A percentile compares a stretch with the other conserved stretches of the same genome.
Conservation (phyloP, 768 basidiomycete species). For the Kwoniella dendrophila region DNA sequence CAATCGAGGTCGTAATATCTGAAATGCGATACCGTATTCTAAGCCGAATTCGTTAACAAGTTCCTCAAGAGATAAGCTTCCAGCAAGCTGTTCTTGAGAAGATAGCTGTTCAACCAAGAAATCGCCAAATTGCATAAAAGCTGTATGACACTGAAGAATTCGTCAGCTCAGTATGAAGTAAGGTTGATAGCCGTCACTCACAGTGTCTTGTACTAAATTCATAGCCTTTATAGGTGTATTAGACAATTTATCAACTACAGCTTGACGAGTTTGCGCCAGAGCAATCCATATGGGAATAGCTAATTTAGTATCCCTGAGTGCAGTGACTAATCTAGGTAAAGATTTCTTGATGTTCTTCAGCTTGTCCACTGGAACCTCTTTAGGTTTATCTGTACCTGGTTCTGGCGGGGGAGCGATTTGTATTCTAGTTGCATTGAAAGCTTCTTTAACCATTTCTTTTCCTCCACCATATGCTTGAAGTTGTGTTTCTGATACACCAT, state of each 20-base stretch:
- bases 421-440: constrained; percentile 57
- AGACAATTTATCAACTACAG: constrained; percentile 38
- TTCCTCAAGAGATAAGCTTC: constrained; percentile 74
- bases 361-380: constrained; percentile 47
- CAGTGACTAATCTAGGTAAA: constrained; percentile 48
- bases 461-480: constrained; percentile 90
- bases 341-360: constrained; percentile 49
- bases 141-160: constrained; percentile 74
- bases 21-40: constrained; percentile 86
- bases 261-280: constrained; percentile 77
- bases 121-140: constrained; percentile 88
- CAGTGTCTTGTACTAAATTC: constrained; percentile 83
- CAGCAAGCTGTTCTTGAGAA: constrained; percentile 70
- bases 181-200: constrained; percentile 58
- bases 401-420: constrained; percentile 39
- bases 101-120: constrained; percentile 74
- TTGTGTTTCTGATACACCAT: constrained; percentile 76
- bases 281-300: constrained; percentile 89
- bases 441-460: constrained; percentile 79
- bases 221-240: constrained; percentile 57
- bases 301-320: constrained; percentile 60
- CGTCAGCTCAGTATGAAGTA: background rate
- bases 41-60: constrained; percentile 77
- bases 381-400: constrained; percentile 31
- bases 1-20: constrained; percentile 75